Conservation (phyloP, 768 basidiomycete species). For the Phanerodontia chrysosporium region DNA sequence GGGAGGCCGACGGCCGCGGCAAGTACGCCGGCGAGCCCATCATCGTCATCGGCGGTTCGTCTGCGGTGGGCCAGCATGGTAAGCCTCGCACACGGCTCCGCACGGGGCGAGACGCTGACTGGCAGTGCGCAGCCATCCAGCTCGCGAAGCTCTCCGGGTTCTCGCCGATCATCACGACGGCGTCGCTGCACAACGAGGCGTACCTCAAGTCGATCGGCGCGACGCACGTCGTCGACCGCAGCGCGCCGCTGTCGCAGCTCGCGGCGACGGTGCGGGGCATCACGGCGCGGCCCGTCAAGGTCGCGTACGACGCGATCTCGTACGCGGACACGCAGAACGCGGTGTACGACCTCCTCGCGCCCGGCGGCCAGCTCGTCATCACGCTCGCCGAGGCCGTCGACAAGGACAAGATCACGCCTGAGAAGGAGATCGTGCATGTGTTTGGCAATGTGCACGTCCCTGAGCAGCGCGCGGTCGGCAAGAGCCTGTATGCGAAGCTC, state of each 20-base stretch:
- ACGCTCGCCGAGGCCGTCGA: slow-evolving; percentile 10
- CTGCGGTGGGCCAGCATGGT: slow-evolving; percentile 28
- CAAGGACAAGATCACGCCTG: slow-evolving; percentile 27
- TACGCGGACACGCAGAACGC: slow-evolving; percentile 18
- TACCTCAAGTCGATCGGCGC: slow-evolving; percentile 26
- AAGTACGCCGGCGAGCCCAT: slow-evolving; percentile 30
- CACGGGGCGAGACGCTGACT: not conserved
- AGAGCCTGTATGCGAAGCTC: slow-evolving; percentile 17
- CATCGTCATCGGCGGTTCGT: slow-evolving; percentile 25
- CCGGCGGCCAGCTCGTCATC: slow-evolving; percentile 20
- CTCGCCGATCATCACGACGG: slow-evolving; percentile 28
- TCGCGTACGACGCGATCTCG: slow-evolving; percentile 23
- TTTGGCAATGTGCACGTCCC: slow-evolving; percentile 13
- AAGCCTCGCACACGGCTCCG: slow-evolving; percentile 2
- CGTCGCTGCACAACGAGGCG: slow-evolving; percentile 21
- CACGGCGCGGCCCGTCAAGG: slow-evolving; percentile 18
- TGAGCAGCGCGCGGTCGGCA: slow-evolving; percentile 8
- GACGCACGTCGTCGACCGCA: slow-evolving; percentile 27
- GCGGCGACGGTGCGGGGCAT: slow-evolving; percentile 7
- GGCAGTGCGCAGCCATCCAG: slow-evolving; percentile 21
- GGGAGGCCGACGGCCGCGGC: slow-evolving; percentile 21
- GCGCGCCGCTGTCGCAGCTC: not conserved
- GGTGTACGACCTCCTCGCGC: slow-evolving; percentile 17
- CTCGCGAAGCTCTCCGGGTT: slow-evolving; percentile 26
- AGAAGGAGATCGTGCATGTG: slow-evolving; percentile 45